A percentile compares a stretch with the other conserved stretches of the same genome.
Conservation (phyloP, 768 basidiomycete genomes). For the Pisolithus orientalis region DNA sequence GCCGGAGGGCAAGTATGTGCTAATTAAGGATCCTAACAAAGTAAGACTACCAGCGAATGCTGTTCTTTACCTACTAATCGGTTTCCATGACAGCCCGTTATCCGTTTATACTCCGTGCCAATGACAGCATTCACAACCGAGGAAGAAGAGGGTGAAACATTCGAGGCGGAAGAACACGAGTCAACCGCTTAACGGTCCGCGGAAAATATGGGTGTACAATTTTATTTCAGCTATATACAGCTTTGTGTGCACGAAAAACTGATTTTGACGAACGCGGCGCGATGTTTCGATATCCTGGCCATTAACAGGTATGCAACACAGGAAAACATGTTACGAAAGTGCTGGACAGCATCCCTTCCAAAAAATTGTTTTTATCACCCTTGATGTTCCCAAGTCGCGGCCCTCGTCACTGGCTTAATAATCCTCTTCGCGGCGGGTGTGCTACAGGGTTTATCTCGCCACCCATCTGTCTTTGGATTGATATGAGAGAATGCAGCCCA, state of each 20-base stretch:
- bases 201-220: conserved; percentile 3
- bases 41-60: conserved; percentile 35
- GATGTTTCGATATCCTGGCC: background rate
- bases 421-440: too few relatives aligned
- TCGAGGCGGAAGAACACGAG: conserved; percentile 39
- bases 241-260: background rate
- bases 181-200: conserved; percentile 18
- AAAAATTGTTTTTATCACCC: too few relatives aligned
- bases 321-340: too few relatives aligned
- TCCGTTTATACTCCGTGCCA: conserved; percentile 93
- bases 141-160: conserved; percentile 55
- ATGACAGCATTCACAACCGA: conserved; percentile 76
- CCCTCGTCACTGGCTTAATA: too few relatives aligned
- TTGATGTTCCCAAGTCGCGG: too few relatives aligned
- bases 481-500: too few relatives aligned
- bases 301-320: too few relatives aligned
- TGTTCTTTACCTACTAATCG: conserved; percentile 8
- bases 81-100: conserved; percentile 60
- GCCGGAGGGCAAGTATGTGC: conserved; percentile 96
- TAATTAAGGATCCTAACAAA: conserved; percentile 97
- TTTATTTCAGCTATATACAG: background rate
- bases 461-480: too few relatives aligned
- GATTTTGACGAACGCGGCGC: background rate
- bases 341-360: too few relatives aligned
- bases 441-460: too few relatives aligned